Evolutionary conservation across 768 basidiomycete species (phyloP), one percentile per base, ranked within the genome.

Genomic region (Mycena capillaripes): DNA sequence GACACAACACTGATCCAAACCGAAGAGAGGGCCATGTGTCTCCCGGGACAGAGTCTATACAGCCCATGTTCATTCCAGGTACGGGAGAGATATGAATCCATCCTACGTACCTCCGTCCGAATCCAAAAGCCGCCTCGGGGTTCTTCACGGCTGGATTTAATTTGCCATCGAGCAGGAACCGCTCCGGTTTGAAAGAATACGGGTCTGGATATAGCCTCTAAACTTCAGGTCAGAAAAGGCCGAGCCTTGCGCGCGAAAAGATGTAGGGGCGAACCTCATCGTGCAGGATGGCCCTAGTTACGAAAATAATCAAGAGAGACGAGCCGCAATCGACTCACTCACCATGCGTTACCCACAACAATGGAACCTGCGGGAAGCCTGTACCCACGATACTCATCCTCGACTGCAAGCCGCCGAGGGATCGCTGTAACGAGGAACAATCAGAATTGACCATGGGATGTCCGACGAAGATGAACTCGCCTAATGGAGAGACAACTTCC

Each of bases 351-450:
- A 77, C 83, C 50, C 2, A 52, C 81, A 83, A 27, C 84, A 69
- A 32, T 80, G 71, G 5, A 52, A 17, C 50, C 25, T 17, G 27
- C 50, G 11, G 50, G 50, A 29, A 29, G 50, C 27, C 50, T 52
- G 79, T 73, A 69, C 84, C 85, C 67, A 80, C 82, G 32, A 84
- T 76, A 8, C 82, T 62, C 2, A 82, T 83, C 30, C 75, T 78
- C 23, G 82, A 64, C 52, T 82, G 85, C 0, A 82, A 83, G 3
- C 84, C 71, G 27, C 27, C 27, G 50, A 14, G 50, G 50, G 7
- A 52, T 17, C 8, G 50, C 50, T 52, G 27, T 1, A 16, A 11
- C 1, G 12, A 29, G 10, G 12, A 25, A 52, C 8, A 52, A 29
- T 27, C 8, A 52, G 50, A 29, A 17, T 11, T 10, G 27, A 52